These are phyloP conservation scores for Xylaria sp. DNA, from an alignment of 2,329 filamentous ascomycete species.

Conservation along the genomic window DNA sequence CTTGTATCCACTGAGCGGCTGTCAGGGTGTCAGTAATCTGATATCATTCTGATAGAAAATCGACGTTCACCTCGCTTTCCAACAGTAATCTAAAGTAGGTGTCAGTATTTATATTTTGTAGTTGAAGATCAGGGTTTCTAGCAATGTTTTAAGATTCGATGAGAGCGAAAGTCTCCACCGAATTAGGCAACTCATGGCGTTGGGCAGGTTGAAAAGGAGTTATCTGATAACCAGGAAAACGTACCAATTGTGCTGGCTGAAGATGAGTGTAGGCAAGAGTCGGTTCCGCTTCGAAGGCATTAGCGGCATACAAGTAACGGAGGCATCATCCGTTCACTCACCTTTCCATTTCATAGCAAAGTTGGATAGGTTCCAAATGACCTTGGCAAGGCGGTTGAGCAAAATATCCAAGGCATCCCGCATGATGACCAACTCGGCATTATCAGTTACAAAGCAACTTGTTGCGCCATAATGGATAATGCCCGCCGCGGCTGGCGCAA, in stretches of 20 bases:
- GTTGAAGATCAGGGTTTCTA: background rate
- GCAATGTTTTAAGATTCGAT: background rate
- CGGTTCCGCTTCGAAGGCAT: constrained; percentile 56
- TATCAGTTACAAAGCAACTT: constrained; percentile 68
- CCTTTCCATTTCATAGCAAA: constrained; percentile 74
- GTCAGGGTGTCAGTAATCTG: constrained; percentile 67
- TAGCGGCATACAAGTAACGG: background rate
- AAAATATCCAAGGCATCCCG: constrained; percentile 80
- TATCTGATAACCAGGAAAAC: background rate
- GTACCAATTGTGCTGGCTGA: constrained; percentile 34
- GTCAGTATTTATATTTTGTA: constrained; percentile 6
- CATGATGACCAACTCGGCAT: constrained; percentile 78
- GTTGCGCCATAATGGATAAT: constrained; percentile 79
- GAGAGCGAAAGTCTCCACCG: background rate
- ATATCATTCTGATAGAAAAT: background rate
- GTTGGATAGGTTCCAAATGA: constrained; percentile 76
- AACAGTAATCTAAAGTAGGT: constrained; percentile 31
- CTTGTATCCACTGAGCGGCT: constrained; percentile 75
- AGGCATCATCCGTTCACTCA: background rate
- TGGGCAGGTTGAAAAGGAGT: background rate
- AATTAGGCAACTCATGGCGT: background rate
- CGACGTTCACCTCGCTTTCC: constrained; percentile 30
- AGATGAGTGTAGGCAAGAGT: constrained; percentile 77
- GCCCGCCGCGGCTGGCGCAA: constrained; percentile 61
- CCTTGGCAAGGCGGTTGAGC: constrained; percentile 79